These are phyloP conservation scores for carrot (Daucus carota) DNA, from an alignment of 129 eudicot genomes.

Conservation along the genomic window DNA sequence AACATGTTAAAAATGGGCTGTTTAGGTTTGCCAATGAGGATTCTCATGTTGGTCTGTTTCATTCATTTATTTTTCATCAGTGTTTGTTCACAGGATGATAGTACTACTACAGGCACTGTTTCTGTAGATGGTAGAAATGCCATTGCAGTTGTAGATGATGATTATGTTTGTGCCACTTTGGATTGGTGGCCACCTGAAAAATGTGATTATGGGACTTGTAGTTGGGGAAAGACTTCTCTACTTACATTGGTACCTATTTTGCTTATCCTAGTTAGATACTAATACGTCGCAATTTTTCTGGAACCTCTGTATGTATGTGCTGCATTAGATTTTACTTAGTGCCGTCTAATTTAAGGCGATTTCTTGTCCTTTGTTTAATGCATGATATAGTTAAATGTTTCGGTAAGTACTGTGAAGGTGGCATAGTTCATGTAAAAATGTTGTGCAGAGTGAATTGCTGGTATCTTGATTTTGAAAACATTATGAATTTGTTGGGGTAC, in stretches of 20 bases:
- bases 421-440: not conserved
- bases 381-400: not conserved
- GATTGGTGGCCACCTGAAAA: constrained; percentile 99
- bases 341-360: not conserved
- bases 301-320: not conserved
- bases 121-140: constrained; percentile 7
- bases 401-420: not conserved
- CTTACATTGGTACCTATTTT: constrained; percentile 59
- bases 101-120: not conserved
- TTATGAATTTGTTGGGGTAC: not conserved
- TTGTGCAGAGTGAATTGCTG: not conserved
- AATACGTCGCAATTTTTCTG: not conserved
- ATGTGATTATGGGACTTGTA: constrained; percentile 92
- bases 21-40: constrained; percentile 35
- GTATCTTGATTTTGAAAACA: not conserved
- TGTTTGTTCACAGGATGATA: constrained; percentile 31
- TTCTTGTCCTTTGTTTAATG: not conserved
- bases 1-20: constrained; percentile 32
- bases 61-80: constrained; percentile 30
- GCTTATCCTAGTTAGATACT: not conserved
- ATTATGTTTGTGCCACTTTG: constrained; percentile 81
- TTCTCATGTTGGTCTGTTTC: constrained; percentile 28
- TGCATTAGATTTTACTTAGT: not conserved
- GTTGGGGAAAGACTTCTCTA: constrained; percentile 84
- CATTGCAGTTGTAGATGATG: constrained; percentile 36